These are phyloP conservation scores for Hypoxylon trugodes DNA, from an alignment of 495 filamentous ascomycete genomes.

Conservation along the genomic window DNA sequence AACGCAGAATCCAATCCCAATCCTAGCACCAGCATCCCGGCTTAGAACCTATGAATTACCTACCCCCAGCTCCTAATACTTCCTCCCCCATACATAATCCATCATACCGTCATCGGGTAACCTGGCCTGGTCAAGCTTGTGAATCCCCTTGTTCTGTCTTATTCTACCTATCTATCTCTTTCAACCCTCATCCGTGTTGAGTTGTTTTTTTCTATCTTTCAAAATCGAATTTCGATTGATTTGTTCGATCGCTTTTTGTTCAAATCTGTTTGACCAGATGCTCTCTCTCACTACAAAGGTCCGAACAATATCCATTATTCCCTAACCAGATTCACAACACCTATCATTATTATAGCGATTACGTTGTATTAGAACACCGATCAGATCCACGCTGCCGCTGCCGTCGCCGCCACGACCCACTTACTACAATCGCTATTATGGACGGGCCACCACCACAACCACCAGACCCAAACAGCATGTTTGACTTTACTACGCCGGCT, in stretches of 20 bases:
- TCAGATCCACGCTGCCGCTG: conserved; percentile 26
- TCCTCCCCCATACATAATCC: conserved; percentile 4
- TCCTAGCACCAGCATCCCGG: too few species aligned
- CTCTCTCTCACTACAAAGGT: conserved; percentile 25
- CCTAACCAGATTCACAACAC: conserved; percentile 12
- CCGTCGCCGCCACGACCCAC: conserved; percentile 29
- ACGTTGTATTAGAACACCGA: conserved; percentile 30
- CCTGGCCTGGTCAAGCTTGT: not conserved
- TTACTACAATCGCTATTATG: conserved; percentile 47
- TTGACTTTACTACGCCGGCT: conserved; percentile 41
- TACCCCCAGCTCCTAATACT: conserved; percentile 1
- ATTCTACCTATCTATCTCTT: not conserved
- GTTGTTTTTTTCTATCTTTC: not conserved
- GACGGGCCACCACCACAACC: conserved; percentile 48
- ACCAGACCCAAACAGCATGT: conserved; percentile 43
- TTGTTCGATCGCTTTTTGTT: conserved; percentile 3
- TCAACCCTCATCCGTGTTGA: not conserved
- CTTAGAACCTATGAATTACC: not conserved
- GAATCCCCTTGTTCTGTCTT: not conserved
- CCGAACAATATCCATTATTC: conserved; percentile 26
- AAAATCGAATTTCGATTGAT: conserved; percentile 2
- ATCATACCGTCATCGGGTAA: not conserved
- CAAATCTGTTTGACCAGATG: conserved; percentile 32
- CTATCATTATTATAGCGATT: too few species aligned
- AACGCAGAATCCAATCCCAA: too few species aligned